Evolutionary conservation across 2,329 filamentous ascomycete genomes (phyloP), one percentile per base, ranked within the genome.

Genomic region (Pseudogymnoascus destructans): DNA sequence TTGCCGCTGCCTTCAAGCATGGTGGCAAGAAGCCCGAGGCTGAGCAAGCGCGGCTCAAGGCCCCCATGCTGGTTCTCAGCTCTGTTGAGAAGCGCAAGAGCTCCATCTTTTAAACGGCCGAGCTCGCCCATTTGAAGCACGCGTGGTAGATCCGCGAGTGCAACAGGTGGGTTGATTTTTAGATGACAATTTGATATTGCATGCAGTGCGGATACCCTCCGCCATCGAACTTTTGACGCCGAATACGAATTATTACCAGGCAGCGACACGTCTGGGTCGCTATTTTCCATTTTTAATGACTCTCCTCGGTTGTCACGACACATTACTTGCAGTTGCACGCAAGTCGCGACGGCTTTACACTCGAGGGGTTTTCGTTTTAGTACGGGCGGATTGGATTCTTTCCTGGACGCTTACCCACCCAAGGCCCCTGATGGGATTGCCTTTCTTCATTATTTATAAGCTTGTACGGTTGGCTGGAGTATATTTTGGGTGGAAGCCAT

Each of bases 21-120:
- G 76, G 76, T 68, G 71, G 73, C 54, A 71, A 75, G 73, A 79
- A 83, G 71, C 72, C 79, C 62, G 77, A 82, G 66, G 74, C 74
- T 40, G 72, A 73, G 57, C 78, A 80, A 63, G 77, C 79, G 60
- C 83, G 89, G 73, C 88, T 89, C 73, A 91, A 86, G 77, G 87
- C 86, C 65, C 86, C 89, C 58, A 86, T 90, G 78, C 82, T 95
- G 69, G 86, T 96, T 64, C 79, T 96, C 64, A 91, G 87, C 64
- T 91, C 85, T 70, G 86, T 84, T 62, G 90, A 95, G 77, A 95
- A 95, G 81, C 87, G 90, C 72, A 95, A 89, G 79, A 86, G 80
- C 72, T 75, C 79, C 60, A 72, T 81, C 69, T 79, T 79, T 68
- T 85, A 75, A 75, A 63, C 5, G 38, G 23, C 23, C 13, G 42